Base-by-base conservation (phyloP, 495 filamentous ascomycete genomes). In the Extremus antarcticus region DNA sequence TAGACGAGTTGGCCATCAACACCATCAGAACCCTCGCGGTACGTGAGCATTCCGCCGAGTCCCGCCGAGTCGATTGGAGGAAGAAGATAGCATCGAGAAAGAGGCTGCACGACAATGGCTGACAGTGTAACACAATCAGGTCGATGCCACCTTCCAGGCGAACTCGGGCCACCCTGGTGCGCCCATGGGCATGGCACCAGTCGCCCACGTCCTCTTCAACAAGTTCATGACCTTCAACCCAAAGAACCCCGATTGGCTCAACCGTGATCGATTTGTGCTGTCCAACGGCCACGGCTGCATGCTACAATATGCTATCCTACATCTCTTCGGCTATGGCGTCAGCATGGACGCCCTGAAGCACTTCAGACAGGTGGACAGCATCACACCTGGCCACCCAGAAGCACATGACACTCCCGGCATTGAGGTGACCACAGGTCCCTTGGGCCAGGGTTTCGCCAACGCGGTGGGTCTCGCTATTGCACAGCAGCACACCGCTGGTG, bases 221-320 rank as follows among this genome's bases (percentile, higher is more conserved):
- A 91, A 88, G 72, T 90, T 95, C 80, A 90, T 99, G 92, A 92
- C 73, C 66, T 99, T 96, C 80, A 99, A 99, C 84, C 92, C 92
- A 58, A 90, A 95, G 82, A 96, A 94, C 79, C 89, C 94, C 53
- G 78, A 90, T 57, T 99, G 90, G 90, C 66, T 86, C 62, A 97
- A 97, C 79, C 84, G 92, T 55, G 92, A 99, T 78, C 82, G 92
- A 73, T 99, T 99, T 70, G 88, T 99, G 45, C 88, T 99, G 70
- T 99, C 92, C 50, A 98, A 98, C 77, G 92, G 92, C 58, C 92
- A 98, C 73, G 92, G 85, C 59, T 98, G 92, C 78, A 95, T 97
- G 90, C 88, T 98, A 53, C 92, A 95, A 71, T 99, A 99, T 83
- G 85, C 92, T 65, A 79, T 99, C 62, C 85, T 99, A 60, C 92